Percentiles rank a stretch among this genome's conserved stretches.
phyloP scores from a whole-genome alignment of 208 protist species.

The Crithidia fasciculata region DNA sequence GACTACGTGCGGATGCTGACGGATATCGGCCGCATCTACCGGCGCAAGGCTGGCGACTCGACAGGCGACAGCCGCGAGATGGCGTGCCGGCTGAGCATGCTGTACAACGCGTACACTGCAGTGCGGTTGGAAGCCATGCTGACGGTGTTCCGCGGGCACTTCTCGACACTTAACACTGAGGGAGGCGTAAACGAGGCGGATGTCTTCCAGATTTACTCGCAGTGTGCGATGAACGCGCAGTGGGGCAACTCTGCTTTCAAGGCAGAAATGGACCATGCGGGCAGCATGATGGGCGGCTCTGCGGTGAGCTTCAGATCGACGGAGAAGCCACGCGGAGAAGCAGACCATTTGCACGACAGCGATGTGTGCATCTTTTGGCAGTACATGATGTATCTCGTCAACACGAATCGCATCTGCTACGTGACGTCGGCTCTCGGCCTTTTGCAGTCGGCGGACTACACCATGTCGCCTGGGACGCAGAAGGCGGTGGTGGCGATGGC shows the following conservation, averaged over 20 bases:
- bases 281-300: too few species aligned
- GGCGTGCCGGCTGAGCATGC: not conserved
- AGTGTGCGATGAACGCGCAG: not conserved
- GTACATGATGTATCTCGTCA: not conserved
- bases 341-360: not conserved
- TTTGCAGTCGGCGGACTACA: not conserved
- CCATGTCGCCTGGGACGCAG: not conserved
- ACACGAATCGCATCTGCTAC: not conserved
- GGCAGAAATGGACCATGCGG: too few species aligned
- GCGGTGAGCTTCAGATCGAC: too few species aligned
- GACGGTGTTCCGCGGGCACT: not conserved
- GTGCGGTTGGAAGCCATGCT: not conserved
- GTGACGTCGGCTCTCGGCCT: not conserved
- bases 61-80: not conserved
- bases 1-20: slow-evolving; percentile 1
- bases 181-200: not conserved
- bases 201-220: not conserved
- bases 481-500: not conserved
- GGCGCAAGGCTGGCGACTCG: not conserved
- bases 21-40: not conserved
- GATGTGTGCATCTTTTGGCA: slow-evolving; percentile 1
- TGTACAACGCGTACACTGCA: slow-evolving; percentile 4
- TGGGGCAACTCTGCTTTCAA: not conserved
- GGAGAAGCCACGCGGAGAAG: not conserved
- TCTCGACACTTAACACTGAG: not conserved